Evolutionary conservation across 2,329 filamentous ascomycete species (phyloP), one percentile per base, ranked within the genome.

Genomic region (Macroventuria anomochaeta): DNA sequence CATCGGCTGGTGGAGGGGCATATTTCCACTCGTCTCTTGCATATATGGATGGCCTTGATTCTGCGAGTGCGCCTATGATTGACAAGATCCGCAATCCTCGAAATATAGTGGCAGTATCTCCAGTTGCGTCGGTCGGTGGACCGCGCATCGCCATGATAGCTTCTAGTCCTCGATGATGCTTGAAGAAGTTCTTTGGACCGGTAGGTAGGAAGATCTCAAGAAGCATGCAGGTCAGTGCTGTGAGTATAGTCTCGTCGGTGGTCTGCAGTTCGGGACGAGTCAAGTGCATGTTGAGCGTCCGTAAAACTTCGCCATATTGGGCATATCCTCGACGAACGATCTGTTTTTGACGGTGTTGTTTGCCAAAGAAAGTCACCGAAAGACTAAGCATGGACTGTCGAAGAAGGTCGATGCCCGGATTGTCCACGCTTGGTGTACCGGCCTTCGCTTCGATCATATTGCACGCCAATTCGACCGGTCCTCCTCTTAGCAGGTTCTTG

Each of bases 171-270:
- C 58, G 55, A 17, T 65, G 55, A 39, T 71, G 68, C 39, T 65
- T 67, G 26, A 69, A 52, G 28, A 69, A 70, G 25, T 69, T 63
- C 33, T 60, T 58, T 1, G 61, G 58, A 2, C 66, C 68, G 11
- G 62, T 68, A 0, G 68, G 68, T 20, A 68, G 40, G 33, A 69
- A 70, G 2, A 69, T 62, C 39, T 71, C 68, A 1, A 66, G 54
- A 20, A 70, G 61, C 57, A 64, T 66, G 42, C 66, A 69, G 2
- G 63, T 65, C 5, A 68, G 34, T 2, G 60, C 58, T 0, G 67
- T 64, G 12, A 70, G 53, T 4, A 70, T 57, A 2, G 67, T 70
- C 31, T 68, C 62, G 33, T 69, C 57, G 3, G 58, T 55, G 1
- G 54, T 63, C 31, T 69, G 66, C 2, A 61, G 47, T 6, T 59